These are phyloP conservation scores for Fusarium sp. DNA, from an alignment of 2,329 filamentous ascomycete genomes.

Conservation along the genomic window DNA sequence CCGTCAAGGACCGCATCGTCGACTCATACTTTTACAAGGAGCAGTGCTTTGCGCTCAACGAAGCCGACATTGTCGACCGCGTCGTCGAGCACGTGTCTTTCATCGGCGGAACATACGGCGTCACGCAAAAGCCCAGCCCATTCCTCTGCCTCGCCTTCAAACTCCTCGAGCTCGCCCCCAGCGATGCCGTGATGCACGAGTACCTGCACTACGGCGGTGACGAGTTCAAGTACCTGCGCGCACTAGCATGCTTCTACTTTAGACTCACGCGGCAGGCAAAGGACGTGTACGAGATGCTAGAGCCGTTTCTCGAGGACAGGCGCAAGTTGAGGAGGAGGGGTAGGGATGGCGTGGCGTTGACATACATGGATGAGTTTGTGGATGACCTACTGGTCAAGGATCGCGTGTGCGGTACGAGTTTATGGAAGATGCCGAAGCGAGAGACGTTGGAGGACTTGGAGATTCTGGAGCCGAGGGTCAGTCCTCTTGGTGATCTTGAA, in stretches of 20 bases:
- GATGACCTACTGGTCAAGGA: conserved; percentile 92
- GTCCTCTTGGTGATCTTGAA: conserved; percentile 84
- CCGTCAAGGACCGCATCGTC: conserved; percentile 93
- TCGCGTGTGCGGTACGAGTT: conserved; percentile 87
- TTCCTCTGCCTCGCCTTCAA: conserved; percentile 97
- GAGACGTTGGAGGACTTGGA: conserved; percentile 90
- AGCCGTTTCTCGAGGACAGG: conserved; percentile 84
- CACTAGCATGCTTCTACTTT: conserved; percentile 93
- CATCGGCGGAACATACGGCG: conserved; percentile 89
- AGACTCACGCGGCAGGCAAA: conserved; percentile 85
- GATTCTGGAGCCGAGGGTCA: conserved; percentile 84
- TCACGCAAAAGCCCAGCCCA: conserved; percentile 86
- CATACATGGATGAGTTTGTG: conserved; percentile 90
- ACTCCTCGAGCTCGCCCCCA: conserved; percentile 87
- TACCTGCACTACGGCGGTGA: conserved; percentile 83
- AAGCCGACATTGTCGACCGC: conserved; percentile 84
- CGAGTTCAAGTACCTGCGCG: conserved; percentile 87
- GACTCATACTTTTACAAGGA: conserved; percentile 99
- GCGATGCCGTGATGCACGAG: conserved; percentile 80
- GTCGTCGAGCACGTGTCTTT: conserved; percentile 84
- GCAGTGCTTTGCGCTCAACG: conserved; percentile 96
- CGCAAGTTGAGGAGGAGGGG: conserved; percentile 85
- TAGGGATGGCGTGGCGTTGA: conserved; percentile 79
- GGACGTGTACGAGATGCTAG: conserved; percentile 82
- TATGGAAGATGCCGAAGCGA: conserved; percentile 91